Percentiles rank a stretch among this genome's conserved stretches.
These are phyloP conservation scores for Ceratocystiopsis sp. DNA, from an alignment of 2,329 filamentous ascomycete species.

Conservation along the genomic window DNA sequence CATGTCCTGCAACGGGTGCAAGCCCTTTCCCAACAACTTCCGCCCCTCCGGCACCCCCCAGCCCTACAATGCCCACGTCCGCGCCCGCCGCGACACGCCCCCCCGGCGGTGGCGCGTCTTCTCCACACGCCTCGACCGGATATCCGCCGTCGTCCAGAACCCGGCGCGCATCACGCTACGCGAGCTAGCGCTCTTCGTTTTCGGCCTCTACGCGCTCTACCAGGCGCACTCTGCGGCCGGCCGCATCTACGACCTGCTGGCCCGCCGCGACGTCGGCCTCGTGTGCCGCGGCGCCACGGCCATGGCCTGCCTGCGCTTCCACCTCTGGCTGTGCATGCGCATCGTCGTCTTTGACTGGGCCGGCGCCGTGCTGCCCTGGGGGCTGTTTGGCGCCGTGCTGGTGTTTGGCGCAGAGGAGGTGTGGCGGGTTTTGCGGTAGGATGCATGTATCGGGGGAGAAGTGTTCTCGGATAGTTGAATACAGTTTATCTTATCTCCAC, in stretches of 20 bases:
- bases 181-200: constrained; percentile 5
- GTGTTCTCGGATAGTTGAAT: too few relatives aligned
- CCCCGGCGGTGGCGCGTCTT: constrained; percentile 7
- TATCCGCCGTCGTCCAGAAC: constrained; percentile 6
- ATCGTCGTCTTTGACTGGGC: constrained; percentile 1
- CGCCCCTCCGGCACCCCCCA: too few relatives aligned
- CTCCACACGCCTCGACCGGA: constrained; percentile 7
- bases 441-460: too few relatives aligned
- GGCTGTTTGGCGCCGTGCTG: constrained; percentile 1
- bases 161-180: constrained; percentile 7
- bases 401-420: constrained; percentile 9
- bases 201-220: constrained; percentile 5
- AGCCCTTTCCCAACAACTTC: too few relatives aligned
- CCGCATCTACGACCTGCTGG: constrained; percentile 3
- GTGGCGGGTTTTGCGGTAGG: neutral
- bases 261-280: constrained; percentile 1
- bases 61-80: too few relatives aligned
- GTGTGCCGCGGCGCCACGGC: constrained; percentile 4
- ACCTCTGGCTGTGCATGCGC: neutral
- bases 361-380: constrained; percentile 8
- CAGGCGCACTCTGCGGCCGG: constrained; percentile 1
- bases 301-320: constrained; percentile 1
- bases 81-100: too few relatives aligned
- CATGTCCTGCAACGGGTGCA: too few relatives aligned
- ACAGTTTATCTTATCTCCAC: too few relatives aligned